A percentile compares a stretch with the other conserved stretches of the same genome.
These are phyloP conservation scores for Onygenales sp. DNA, from an alignment of 2,329 filamentous ascomycete species.

Conservation along the genomic window DNA sequence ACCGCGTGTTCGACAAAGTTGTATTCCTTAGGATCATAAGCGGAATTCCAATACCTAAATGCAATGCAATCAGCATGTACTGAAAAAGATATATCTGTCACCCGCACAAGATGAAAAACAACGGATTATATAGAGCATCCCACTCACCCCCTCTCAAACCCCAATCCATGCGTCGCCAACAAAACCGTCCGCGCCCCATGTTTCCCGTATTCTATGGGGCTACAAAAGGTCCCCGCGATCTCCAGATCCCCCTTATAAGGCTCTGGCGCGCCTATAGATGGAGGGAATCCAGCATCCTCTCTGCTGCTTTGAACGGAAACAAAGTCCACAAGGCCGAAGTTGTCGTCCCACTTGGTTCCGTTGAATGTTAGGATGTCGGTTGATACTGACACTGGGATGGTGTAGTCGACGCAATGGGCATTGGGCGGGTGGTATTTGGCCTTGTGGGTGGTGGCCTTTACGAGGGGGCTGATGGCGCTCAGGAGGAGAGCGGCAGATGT, in stretches of 20 bases:
- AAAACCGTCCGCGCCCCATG: not conserved
- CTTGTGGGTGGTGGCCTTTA: not conserved
- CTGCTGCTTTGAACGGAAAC: not conserved
- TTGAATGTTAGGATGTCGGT: not conserved
- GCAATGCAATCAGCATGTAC: constrained; percentile 5
- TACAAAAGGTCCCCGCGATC: not conserved
- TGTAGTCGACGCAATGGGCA: not conserved
- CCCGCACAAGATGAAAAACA: too few relatives aligned
- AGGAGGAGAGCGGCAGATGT: not conserved
- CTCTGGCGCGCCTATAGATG: not conserved
- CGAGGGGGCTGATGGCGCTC: not conserved
- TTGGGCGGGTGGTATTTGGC: not conserved
- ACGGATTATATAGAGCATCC: too few relatives aligned
- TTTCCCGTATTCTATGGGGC: not conserved
- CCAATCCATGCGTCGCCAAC: not conserved
- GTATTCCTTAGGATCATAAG: constrained; percentile 2
- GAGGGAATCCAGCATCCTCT: not conserved
- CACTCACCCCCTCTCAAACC: not conserved
- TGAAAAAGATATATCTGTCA: too few relatives aligned
- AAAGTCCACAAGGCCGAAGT: not conserved
- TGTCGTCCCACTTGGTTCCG: not conserved
- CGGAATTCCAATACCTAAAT: constrained; percentile 14
- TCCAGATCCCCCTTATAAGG: not conserved
- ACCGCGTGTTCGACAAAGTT: constrained; percentile 29
- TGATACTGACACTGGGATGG: not conserved